Evolutionary conservation across 1,284 basidiomycete genomes (phyloP).

Genomic region (Sanguinoderma infundibulare): DNA sequence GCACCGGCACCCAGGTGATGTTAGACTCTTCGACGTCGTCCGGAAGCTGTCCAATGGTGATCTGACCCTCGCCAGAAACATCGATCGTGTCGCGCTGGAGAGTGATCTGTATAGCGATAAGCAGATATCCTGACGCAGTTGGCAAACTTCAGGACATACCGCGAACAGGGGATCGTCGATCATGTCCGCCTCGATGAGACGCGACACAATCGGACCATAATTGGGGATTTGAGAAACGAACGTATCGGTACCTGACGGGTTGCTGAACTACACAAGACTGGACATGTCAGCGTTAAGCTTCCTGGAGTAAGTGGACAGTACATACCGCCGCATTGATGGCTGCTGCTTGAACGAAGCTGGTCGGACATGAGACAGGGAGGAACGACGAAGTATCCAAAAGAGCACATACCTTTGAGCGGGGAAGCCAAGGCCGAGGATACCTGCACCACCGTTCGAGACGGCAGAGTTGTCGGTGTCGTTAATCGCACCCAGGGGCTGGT

Average conservation of each 20-base stretch:
- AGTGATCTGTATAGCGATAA: constrained; percentile 32
- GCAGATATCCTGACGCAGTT: not conserved
- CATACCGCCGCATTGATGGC: constrained; percentile 39
- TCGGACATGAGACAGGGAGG: not conserved
- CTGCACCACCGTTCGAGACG: constrained; percentile 40
- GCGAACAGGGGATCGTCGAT: constrained; percentile 52
- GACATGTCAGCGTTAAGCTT: not conserved
- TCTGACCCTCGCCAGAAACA: constrained; percentile 40
- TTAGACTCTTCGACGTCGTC: constrained; percentile 41
- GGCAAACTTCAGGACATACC: constrained; percentile 24
- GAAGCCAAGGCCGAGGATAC: constrained; percentile 47
- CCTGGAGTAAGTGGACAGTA: not conserved
- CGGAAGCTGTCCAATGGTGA: constrained; percentile 47
- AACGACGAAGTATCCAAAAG: not conserved
- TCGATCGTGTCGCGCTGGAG: constrained; percentile 47
- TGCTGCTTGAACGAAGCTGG: constrained; percentile 45
- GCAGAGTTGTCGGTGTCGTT: constrained; percentile 41
- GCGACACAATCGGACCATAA: constrained; percentile 50
- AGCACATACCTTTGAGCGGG: constrained; percentile 38
- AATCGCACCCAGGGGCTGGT: constrained; percentile 41
- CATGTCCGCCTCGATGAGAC: constrained; percentile 46
- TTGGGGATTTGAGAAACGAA: constrained; percentile 44
- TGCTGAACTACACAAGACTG: constrained; percentile 30
- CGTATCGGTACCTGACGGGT: constrained; percentile 39
- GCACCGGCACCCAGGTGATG: constrained; percentile 49